phyloP scores from a whole-genome alignment of 257 asterid species.

The Przewalskia tangutica region DNA sequence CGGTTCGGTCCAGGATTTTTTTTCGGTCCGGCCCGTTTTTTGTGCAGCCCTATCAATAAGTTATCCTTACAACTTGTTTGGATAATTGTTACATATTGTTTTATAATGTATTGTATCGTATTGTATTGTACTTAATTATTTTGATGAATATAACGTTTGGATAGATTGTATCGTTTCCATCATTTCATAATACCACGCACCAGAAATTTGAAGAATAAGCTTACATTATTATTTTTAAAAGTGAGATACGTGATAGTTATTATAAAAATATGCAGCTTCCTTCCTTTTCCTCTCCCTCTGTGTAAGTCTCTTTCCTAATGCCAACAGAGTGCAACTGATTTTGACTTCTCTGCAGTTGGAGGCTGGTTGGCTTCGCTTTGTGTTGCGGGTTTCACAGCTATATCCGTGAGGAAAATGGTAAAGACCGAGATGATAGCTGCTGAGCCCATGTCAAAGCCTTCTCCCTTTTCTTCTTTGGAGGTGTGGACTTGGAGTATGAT shows the following conservation, averaged over 20 bases:
- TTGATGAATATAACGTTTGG: too few species aligned
- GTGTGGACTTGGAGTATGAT: constrained; percentile 63
- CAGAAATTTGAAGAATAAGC: too few species aligned
- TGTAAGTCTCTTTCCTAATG: too few species aligned
- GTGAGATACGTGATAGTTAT: not conserved
- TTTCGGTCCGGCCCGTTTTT: too few species aligned
- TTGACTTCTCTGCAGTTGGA: constrained; percentile 40
- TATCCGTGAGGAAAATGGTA: constrained; percentile 74
- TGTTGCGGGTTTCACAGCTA: constrained; percentile 84
- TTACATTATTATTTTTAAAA: not conserved
- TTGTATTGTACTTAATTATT: too few species aligned
- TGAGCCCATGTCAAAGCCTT: constrained; percentile 84
- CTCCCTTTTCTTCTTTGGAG: constrained; percentile 69
- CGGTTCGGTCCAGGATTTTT: too few species aligned
- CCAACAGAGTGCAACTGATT: not conserved
- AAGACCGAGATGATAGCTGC: constrained; percentile 79
- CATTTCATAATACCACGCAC: too few species aligned
- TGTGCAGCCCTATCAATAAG: too few species aligned
- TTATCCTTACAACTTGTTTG: too few species aligned
- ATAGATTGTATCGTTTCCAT: too few species aligned
- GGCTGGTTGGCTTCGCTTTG: constrained; percentile 88
- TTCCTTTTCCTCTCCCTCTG: not conserved
- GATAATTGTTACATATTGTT: too few species aligned
- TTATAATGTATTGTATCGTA: too few species aligned
- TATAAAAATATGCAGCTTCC: not conserved